Base-by-base conservation (phyloP, 371 early-diverging fungal species). In the Dentiscutata heterogama region DNA sequence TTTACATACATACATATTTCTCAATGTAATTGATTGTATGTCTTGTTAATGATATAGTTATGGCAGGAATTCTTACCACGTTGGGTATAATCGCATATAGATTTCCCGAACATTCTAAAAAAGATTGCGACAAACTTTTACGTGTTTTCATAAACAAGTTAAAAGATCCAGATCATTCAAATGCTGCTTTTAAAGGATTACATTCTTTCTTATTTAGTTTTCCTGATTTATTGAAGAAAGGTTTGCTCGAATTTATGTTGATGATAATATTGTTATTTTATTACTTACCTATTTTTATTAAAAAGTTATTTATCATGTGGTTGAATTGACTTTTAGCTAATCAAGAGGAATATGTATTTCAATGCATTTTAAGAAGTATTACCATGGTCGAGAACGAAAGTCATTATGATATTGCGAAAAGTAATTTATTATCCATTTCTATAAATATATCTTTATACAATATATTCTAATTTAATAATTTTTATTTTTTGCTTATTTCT, bases 201-300 rank as follows among this genome's bases (percentile, higher is more conserved):
- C 50, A 73, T 46, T 73, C 16, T 18, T 73, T 73, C 25, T 53
- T 73, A 73, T 73, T 73, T 73, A 42, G 51, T 29, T 73, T 51
- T 27, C 54, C 73, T 25, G 53, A 73, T 73, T 51, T 13, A 14
- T 50, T 73, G 6, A 22, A 53, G 29, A 50, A 50, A 31, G 73
- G 22, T 64, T 27, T 64, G 14, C 4, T 27, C 13, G 3, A 27
- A 8, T 63, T 63, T 63, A 22, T 63, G 6, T 56, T n/a, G 2
- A 16, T 20, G 20, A 58, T 58, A 16, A 18, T 3, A 54, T 54
- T 54, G 20, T 54, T 54, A 54, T 54, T 54, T 13, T 54, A 54
- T 54, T 20, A 20, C 20, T 58, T 18, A 7, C 1, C 20, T 5
- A 0, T 58, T 10, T 46, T 46, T 46, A 46, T 46, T 46, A 46